Percentiles rank a stretch among this genome's conserved stretches.
These are phyloP conservation scores for Wickerhamomyces subpelliculosus DNA, from an alignment of 805 yeast species.

Conservation along the genomic window DNA sequence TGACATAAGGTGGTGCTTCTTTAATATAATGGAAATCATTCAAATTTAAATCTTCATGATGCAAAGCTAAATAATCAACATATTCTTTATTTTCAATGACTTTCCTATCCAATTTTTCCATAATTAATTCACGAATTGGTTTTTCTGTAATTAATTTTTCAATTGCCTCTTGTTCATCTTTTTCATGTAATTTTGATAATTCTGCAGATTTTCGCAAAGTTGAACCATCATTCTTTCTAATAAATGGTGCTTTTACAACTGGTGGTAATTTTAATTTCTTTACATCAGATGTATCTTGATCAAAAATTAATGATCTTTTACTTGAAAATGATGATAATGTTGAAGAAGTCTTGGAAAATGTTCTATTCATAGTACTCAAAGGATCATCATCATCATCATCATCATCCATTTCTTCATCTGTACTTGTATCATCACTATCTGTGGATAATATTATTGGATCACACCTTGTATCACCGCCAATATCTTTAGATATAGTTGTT, in stretches of 20 bases:
- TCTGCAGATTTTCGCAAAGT: constrained; percentile 2
- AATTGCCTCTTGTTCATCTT: constrained; percentile 3
- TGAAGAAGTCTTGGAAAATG: background rate
- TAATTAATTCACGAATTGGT: background rate
- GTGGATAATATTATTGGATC: background rate
- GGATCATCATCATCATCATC: background rate
- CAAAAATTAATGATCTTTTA: constrained; percentile 1
- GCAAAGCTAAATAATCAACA: constrained; percentile 1
- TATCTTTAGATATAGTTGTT: too few species aligned
- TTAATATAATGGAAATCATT: constrained; percentile 6
- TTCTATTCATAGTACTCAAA: background rate
- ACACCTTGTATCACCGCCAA: too few species aligned
- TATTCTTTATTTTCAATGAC: constrained; percentile 3
- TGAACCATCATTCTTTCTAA: background rate
- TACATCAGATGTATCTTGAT: background rate
- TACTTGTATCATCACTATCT: background rate
- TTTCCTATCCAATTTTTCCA: constrained; percentile 1
- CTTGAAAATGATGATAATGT: background rate
- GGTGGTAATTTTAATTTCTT: constrained; percentile 4
- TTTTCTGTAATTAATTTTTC: constrained; percentile 1
- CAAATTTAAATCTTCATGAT: background rate
- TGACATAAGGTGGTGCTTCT: constrained; percentile 2
- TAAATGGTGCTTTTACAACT: background rate
- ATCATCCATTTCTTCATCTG: background rate
- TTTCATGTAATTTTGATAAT: constrained; percentile 1